These are phyloP conservation scores for Trypanosomatidae sp. DNA, from an alignment of 208 protist genomes.

Conservation along the genomic window DNA sequence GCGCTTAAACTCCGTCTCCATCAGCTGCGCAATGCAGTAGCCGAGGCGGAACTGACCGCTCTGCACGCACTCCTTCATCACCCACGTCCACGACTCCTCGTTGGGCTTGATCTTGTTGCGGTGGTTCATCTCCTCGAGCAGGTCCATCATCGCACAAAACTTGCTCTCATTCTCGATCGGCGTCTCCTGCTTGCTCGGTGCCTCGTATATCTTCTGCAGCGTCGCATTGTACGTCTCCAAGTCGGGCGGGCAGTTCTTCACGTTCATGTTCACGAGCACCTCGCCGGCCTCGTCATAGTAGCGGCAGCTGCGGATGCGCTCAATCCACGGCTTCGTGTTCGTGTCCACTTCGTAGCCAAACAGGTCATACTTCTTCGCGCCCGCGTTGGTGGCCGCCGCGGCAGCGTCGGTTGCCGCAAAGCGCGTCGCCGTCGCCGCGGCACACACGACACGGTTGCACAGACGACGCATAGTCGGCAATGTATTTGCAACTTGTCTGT, in stretches of 20 bases:
- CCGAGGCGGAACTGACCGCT: constrained; percentile 76
- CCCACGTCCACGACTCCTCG: constrained; percentile 76
- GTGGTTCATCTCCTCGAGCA: constrained; percentile 83
- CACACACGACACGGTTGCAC: constrained; percentile 41
- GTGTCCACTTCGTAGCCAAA: constrained; percentile 84
- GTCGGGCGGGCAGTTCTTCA: constrained; percentile 84
- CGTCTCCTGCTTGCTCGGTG: constrained; percentile 46
- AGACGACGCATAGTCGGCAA: constrained; percentile 40
- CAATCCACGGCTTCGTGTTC: constrained; percentile 73
- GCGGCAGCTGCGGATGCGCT: constrained; percentile 69
- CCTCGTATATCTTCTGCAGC: constrained; percentile 70
- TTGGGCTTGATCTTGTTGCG: constrained; percentile 81
- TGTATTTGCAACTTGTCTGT: constrained; percentile 1
- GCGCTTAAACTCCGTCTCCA: constrained; percentile 73
- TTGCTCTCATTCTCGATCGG: constrained; percentile 75
- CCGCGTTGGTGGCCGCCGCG: constrained; percentile 20
- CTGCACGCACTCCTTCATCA: constrained; percentile 75
- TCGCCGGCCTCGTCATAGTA: constrained; percentile 85
- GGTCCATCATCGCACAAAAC: constrained; percentile 85
- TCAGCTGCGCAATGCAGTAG: constrained; percentile 59
- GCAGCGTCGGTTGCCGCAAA: constrained; percentile 21
- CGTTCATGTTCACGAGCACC: constrained; percentile 82
- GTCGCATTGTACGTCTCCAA: constrained; percentile 80
- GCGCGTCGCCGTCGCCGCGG: constrained; percentile 26
- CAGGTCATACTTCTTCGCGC: constrained; percentile 72